Base-by-base conservation (phyloP, 1,139 yeast genomes). In the Ogataea hybrid region DNA sequence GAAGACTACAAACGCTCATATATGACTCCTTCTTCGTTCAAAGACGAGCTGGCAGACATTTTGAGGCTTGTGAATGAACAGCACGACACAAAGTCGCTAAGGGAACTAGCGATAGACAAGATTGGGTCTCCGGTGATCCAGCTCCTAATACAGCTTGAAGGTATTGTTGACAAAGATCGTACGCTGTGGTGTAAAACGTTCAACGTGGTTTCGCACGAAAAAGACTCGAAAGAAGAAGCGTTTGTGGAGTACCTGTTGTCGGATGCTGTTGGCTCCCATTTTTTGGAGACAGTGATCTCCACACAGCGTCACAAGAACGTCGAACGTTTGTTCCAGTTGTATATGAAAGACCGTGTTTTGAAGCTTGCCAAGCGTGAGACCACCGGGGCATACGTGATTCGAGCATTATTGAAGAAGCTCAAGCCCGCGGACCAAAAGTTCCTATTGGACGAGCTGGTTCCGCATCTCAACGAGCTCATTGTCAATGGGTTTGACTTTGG, bases 191-290 rank as follows among this genome's bases (percentile, higher is more conserved):
- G 79, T 56, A 62, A 65, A 37, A 61, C 77, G 8, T 77, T 79
- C 61, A 60, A 67, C 44, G 54, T 61, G 41, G 71, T 69, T 27
- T 57, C 56, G 33, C 44, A 48, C 8, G 50, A 49, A 22, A 73
- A 68, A 42, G 81, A 83, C 44, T 52, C 78, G 0, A 76, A 80
- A 44, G 96, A 89, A 60, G 89, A 79, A 50, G 78, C 92, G 1
- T 89, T 84, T 61, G 83, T 89, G 30, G 96, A 89, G 59, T 85
- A 85, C 58, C 70, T 90, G 44, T 67, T 90, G 39, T 81, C 94
- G 5, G 96, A 90, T 58, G 73, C 95, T 1, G 88, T 89, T 12
- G 98, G 97, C 1, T 84, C 95, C 1, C 97, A 89, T 64, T 89
- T 90, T 67, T 69, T 90, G 32, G 90, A 90, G 63, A 74, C 82